A percentile compares a stretch with the other conserved stretches of the same genome.
phyloP scores from a whole-genome alignment of 306 rosid genomes.

The Delonix regia region DNA sequence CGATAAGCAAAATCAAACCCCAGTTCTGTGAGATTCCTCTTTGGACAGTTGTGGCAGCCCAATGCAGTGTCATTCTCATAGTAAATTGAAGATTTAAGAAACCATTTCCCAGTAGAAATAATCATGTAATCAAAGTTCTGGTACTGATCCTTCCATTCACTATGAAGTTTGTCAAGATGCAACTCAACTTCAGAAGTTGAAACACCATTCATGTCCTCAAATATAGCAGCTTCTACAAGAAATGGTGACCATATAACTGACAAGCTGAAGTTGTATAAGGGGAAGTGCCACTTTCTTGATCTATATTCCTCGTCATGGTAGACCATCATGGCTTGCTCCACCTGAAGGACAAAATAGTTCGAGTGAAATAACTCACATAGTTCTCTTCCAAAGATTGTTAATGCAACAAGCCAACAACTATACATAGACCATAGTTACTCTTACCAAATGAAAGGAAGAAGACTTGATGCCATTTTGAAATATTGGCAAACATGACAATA shows the following conservation, averaged over 20 bases:
- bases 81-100: constrained; percentile 86
- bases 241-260: constrained; percentile 88
- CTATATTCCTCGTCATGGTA: constrained; percentile 87
- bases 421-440: not conserved
- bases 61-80: constrained; percentile 65
- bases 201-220: constrained; percentile 86
- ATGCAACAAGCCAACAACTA: not conserved
- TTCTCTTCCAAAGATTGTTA: not conserved
- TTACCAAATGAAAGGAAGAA: not conserved
- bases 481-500: not conserved
- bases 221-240: constrained; percentile 84
- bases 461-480: not conserved
- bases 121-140: constrained; percentile 69
- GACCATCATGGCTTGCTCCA: constrained; percentile 64
- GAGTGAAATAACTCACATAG: constrained; percentile 33
- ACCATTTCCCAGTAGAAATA: constrained; percentile 94
- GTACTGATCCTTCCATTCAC: constrained; percentile 66
- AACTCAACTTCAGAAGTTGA: constrained; percentile 90
- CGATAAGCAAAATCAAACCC: constrained; percentile 89
- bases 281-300: constrained; percentile 79
- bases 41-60: constrained; percentile 87
- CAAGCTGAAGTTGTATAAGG: constrained; percentile 64
- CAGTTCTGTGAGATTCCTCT: constrained; percentile 65
- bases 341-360: constrained; percentile 57
- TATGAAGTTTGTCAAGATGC: constrained; percentile 71